Conservation (phyloP, 2,329 filamentous ascomycete genomes). For the Mollisiaceae sp. region DNA sequence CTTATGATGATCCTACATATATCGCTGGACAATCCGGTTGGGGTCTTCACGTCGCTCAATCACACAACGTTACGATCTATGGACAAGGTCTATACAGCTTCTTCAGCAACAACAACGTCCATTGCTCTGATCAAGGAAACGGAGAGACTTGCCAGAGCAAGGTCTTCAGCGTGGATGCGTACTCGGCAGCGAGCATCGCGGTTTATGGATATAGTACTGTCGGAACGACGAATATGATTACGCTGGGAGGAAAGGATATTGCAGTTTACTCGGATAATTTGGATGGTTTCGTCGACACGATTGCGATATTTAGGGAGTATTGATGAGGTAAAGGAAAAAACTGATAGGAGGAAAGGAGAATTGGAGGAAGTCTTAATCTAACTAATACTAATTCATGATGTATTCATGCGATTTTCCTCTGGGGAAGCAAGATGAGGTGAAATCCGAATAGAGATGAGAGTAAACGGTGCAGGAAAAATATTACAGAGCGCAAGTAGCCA, state of each 20-base stretch:
- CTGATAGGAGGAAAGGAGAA: neutral
- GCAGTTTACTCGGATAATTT: conserved; percentile 24
- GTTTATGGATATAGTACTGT: conserved; percentile 30
- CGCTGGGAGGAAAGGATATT: conserved; percentile 15
- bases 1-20: conserved; percentile 54
- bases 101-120: conserved; percentile 56
- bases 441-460: neutral
- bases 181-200: conserved; percentile 13
- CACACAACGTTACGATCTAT: conserved; percentile 52
- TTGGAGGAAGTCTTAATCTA: neutral
- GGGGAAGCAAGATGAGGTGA: neutral
- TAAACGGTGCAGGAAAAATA: neutral
- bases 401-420: neutral
- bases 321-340: neutral
- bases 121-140: conserved; percentile 11
- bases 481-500: neutral
- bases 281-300: conserved; percentile 23
- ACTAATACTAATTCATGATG: neutral
- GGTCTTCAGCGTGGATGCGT: conserved; percentile 27
- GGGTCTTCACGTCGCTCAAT: conserved; percentile 64
- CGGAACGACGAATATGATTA: conserved; percentile 28
- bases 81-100: conserved; percentile 60
- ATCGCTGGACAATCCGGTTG: conserved; percentile 59
- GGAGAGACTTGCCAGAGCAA: conserved; percentile 25
- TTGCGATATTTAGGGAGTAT: conserved; percentile 23